A percentile compares a stretch with the other conserved stretches of the same genome.
phyloP scores from a whole-genome alignment of 352 stramenopile species.

The Phytophthora ramorum region DNA sequence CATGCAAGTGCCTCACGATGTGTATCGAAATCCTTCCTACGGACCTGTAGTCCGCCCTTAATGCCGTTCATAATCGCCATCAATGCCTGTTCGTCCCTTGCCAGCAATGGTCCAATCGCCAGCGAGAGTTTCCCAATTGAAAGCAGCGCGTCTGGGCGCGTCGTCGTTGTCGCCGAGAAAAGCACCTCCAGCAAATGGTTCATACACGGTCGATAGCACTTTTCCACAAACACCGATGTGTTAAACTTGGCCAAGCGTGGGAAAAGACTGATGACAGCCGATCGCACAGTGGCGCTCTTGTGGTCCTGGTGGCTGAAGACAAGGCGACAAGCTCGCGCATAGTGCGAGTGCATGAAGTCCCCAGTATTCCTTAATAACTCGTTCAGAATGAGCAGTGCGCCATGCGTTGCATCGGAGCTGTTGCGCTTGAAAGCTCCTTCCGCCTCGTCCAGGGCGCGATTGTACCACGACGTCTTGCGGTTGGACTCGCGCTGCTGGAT shows the following conservation, averaged over 20 bases:
- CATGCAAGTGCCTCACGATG: conserved; percentile 87
- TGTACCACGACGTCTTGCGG: conserved; percentile 85
- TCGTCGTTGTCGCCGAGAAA: conserved; percentile 81
- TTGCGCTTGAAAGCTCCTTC: conserved; percentile 76
- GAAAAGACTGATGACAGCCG: conserved; percentile 88
- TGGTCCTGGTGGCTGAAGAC: conserved; percentile 84
- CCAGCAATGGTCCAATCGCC: conserved; percentile 78
- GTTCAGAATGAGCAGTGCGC: conserved; percentile 85
- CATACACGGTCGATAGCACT: conserved; percentile 86
- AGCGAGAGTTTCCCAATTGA: conserved; percentile 88
- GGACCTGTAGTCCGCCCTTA: conserved; percentile 83
- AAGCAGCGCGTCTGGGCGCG: conserved; percentile 77
- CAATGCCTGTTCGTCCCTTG: conserved; percentile 81
- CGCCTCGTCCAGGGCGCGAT: conserved; percentile 78
- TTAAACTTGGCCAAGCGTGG: conserved; percentile 90
- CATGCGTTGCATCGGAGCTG: conserved; percentile 83
- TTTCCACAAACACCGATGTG: conserved; percentile 85
- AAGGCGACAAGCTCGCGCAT: conserved; percentile 70
- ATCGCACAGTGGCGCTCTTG: conserved; percentile 79
- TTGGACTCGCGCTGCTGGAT: conserved; percentile 91
- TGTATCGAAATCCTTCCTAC: conserved; percentile 86
- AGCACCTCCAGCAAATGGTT: conserved; percentile 85
- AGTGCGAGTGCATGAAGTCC: conserved; percentile 91
- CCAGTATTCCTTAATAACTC: conserved; percentile 88
- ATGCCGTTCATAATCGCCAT: conserved; percentile 88